A percentile compares a stretch with the other conserved stretches of the same genome.
phyloP scores from a whole-genome alignment of 2,329 filamentous ascomycete species.

The Fusarium sulawesiense region DNA sequence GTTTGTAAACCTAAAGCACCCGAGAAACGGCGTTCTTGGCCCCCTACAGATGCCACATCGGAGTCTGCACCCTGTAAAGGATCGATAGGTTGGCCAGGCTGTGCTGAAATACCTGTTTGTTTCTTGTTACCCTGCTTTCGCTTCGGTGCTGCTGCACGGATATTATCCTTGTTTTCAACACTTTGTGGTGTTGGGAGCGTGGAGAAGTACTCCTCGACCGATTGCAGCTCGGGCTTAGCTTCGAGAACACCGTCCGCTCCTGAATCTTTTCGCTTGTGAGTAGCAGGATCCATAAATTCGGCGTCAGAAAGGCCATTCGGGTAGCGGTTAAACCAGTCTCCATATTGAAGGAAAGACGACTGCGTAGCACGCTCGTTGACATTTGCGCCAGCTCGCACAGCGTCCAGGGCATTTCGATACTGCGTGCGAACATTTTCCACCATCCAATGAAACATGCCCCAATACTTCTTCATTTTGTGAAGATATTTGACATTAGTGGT shows the following conservation, averaged over 20 bases:
- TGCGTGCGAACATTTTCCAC: conserved; percentile 91
- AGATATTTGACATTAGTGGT: conserved; percentile 90
- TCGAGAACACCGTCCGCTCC: conserved; percentile 90
- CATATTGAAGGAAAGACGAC: conserved; percentile 87
- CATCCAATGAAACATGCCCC: conserved; percentile 99
- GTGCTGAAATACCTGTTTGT: conserved; percentile 22
- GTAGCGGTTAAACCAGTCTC: conserved; percentile 97
- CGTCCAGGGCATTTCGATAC: conserved; percentile 86
- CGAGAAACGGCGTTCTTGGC: conserved; percentile 55
- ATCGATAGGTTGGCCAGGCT: conserved; percentile 39
- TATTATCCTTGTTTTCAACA: conserved; percentile 53
- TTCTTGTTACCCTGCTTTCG: conserved; percentile 55
- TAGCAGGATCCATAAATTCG: conserved; percentile 82
- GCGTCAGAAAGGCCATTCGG: conserved; percentile 88
- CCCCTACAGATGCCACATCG: conserved; percentile 23
- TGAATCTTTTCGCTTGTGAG: conserved; percentile 75
- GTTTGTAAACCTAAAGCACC: conserved; percentile 56
- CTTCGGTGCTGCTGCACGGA: conserved; percentile 46
- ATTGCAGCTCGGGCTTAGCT: conserved; percentile 90
- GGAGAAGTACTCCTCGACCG: conserved; percentile 93
- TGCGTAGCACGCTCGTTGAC: conserved; percentile 60
- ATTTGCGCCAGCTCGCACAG: conserved; percentile 74
- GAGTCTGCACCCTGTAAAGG: conserved; percentile 32
- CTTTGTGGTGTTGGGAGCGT: conserved; percentile 73
- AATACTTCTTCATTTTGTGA: conserved; percentile 95